phyloP scores from a whole-genome alignment of 441 rosid genomes.

The Biscutella auriculata region DNA sequence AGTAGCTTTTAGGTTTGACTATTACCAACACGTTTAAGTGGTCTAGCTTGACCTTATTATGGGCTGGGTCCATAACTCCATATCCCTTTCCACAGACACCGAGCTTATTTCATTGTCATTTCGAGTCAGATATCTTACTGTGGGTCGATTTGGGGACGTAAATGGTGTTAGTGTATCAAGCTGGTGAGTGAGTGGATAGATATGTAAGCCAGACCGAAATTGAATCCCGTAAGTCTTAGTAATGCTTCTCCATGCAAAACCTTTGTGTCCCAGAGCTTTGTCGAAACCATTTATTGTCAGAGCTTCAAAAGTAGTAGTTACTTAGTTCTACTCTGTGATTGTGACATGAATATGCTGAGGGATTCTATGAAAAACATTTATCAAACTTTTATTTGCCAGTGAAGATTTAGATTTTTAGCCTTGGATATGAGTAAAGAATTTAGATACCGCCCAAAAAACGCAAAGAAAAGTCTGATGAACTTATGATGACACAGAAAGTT shows the following conservation, averaged over 20 bases:
- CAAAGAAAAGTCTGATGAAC: neutral
- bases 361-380: neutral
- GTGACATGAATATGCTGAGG: slow-evolving; percentile 11
- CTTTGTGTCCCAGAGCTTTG: neutral
- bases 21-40: slow-evolving; percentile 13
- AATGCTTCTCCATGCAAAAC: neutral
- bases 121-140: neutral
- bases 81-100: neutral
- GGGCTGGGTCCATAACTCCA: slow-evolving; percentile 18
- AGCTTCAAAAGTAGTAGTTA: neutral
- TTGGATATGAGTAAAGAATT: neutral
- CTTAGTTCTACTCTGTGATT: neutral
- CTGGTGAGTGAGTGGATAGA: neutral
- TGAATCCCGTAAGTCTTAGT: neutral
- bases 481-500: slow-evolving; percentile 2
- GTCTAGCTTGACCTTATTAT: slow-evolving; percentile 4
- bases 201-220: neutral
- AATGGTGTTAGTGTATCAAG: slow-evolving; percentile 1
- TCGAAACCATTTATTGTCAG: neutral
- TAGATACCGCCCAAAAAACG: neutral
- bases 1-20: slow-evolving; percentile 21
- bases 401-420: neutral
- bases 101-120: slow-evolving; percentile 2
- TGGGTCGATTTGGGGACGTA: neutral
- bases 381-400: neutral